Evolutionary conservation across 805 yeast species (phyloP).

Genomic region (Wickerhamomyces queroliae): DNA sequence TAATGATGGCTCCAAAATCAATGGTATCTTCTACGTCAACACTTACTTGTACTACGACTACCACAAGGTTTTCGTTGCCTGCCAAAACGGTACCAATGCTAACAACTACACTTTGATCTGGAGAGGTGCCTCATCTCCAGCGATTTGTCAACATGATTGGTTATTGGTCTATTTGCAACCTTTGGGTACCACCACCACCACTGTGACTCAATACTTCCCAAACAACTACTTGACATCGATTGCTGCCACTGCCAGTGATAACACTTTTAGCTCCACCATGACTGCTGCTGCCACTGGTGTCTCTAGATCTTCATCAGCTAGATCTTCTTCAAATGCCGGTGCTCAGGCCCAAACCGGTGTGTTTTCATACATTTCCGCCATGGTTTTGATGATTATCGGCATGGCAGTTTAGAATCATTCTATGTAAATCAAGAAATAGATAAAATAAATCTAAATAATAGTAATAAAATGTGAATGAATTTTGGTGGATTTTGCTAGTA

Average conservation of each 20-base stretch:
- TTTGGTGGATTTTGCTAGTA: no score
- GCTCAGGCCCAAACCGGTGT: conserved; percentile 4
- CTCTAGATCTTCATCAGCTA: background rate
- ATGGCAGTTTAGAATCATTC: no score
- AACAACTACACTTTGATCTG: conserved; percentile 13
- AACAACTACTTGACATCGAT: conserved; percentile 10
- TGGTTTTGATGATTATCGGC: background rate
- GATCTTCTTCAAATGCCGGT: conserved; percentile 3
- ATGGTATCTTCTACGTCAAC: conserved; percentile 13
- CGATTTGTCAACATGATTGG: conserved; percentile 14
- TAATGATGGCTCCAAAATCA: conserved; percentile 3
- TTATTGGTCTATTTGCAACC: conserved; percentile 12
- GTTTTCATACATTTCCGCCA: background rate
- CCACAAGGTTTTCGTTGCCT: conserved; percentile 17
- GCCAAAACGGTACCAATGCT: conserved; percentile 6
- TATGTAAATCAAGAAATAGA: no score
- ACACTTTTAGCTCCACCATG: conserved; percentile 14
- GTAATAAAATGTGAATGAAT: no score
- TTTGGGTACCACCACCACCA: conserved; percentile 6
- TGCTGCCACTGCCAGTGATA: conserved; percentile 17
- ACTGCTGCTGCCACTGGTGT: conserved; percentile 1
- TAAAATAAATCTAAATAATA: no score
- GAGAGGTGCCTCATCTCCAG: conserved; percentile 18
- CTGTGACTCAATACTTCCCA: conserved; percentile 10
- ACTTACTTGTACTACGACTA: conserved; percentile 12